Conservation (phyloP, 306 rosid genomes). For the Sindora glabra region DNA sequence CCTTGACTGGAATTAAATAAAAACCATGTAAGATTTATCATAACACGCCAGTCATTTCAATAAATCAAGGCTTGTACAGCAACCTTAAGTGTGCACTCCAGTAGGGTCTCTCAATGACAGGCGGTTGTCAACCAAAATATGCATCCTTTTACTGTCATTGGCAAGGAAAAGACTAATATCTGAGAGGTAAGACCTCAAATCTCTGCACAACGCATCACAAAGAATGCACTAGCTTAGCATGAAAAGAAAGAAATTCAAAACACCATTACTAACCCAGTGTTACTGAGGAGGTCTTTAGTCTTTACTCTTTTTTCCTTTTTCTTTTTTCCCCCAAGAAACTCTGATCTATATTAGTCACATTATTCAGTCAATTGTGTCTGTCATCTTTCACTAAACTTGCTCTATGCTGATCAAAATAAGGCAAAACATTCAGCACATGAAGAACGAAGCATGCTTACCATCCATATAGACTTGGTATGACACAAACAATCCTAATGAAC, state of each 20-base stretch:
- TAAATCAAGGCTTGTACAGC: background rate
- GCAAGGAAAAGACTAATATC: constrained; percentile 82
- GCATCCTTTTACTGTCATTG: constrained; percentile 57
- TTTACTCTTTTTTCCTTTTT: background rate
- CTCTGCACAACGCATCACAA: constrained; percentile 47
- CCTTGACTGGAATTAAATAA: constrained; percentile 67
- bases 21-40: background rate
- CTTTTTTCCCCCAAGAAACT: background rate
- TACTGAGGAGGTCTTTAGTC: background rate
- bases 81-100: constrained; percentile 83
- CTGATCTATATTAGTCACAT: background rate
- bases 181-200: constrained; percentile 89
- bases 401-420: background rate
- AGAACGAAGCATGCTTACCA: background rate
- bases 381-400: background rate
- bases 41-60: constrained; percentile 9
- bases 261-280: background rate
- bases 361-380: background rate
- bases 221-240: constrained; percentile 7
- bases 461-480: background rate
- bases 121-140: constrained; percentile 89
- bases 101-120: constrained; percentile 83
- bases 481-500: background rate
- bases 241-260: background rate
- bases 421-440: background rate